phyloP scores from a whole-genome alignment of 345 rosid species.

The Nephelium lappaceum region DNA sequence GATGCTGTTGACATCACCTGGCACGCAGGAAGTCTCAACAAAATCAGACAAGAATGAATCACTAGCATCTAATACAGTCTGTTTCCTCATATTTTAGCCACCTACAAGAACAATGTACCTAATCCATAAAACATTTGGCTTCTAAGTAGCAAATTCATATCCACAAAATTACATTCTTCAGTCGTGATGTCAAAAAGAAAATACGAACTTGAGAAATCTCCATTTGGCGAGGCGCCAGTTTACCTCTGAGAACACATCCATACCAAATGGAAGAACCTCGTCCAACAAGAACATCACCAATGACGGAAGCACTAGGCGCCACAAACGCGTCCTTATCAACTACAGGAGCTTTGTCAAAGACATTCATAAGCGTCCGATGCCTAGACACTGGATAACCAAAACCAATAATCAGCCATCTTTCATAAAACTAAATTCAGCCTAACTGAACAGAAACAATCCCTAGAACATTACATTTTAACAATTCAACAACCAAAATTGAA shows the following conservation, averaged over 20 bases:
- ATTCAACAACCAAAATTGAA: background rate
- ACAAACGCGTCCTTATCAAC: slow-evolving; percentile 82
- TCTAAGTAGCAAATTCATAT: background rate
- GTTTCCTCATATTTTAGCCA: background rate
- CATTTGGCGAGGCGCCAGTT: background rate
- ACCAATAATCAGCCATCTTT: background rate
- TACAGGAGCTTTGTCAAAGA: slow-evolving; percentile 71
- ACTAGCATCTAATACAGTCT: background rate
- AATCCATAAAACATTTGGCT: background rate
- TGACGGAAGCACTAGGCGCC: slow-evolving; percentile 85
- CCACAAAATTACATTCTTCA: background rate
- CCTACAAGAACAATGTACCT: background rate
- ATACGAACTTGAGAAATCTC: background rate
- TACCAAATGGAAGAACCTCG: slow-evolving; percentile 90
- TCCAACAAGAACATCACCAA: slow-evolving; percentile 77
- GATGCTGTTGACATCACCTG: slow-evolving; percentile 83
- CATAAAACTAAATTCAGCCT: background rate
- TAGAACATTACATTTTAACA: background rate
- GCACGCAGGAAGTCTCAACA: slow-evolving; percentile 11
- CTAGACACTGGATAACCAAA: slow-evolving; percentile 64
- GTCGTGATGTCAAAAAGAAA: background rate
- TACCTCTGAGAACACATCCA: slow-evolving; percentile 96
- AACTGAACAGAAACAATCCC: background rate
- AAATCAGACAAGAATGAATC: slow-evolving; percentile 6
- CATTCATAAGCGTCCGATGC: slow-evolving; percentile 87